Conservation (phyloP, 2,329 filamentous ascomycete genomes). For the Venturia asperata region DNA sequence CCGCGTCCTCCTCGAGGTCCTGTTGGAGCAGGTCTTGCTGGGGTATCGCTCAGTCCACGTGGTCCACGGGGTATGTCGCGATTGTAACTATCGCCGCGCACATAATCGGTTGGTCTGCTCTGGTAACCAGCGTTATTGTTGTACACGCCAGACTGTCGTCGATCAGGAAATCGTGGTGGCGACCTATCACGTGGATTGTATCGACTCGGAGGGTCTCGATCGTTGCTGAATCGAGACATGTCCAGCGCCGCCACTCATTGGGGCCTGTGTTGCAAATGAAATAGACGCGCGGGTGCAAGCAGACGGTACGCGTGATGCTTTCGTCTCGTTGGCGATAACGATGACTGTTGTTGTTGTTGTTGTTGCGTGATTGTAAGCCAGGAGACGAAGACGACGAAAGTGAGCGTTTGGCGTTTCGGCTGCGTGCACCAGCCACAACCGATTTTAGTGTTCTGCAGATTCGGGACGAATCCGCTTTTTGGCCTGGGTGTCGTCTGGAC, state of each 20-base stretch:
- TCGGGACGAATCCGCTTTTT: constrained; percentile 8
- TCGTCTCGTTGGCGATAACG: not conserved
- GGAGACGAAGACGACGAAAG: not conserved
- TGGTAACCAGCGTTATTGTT: not conserved
- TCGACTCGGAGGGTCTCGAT: constrained; percentile 12
- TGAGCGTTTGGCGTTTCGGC: constrained; percentile 2
- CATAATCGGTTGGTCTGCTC: constrained; percentile 1
- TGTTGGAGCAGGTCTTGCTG: constrained; percentile 2
- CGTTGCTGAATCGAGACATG: constrained; percentile 11
- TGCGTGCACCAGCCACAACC: constrained; percentile 1
- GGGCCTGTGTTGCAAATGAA: not conserved
- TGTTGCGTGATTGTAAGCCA: not conserved
- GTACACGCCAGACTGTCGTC: constrained; percentile 5
- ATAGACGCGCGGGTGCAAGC: not conserved
- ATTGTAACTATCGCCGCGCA: constrained; percentile 2
- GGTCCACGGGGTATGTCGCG: constrained; percentile 18
- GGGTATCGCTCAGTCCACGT: constrained; percentile 5
- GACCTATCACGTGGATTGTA: constrained; percentile 14
- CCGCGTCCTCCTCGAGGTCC: constrained; percentile 16
- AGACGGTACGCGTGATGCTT: not conserved
- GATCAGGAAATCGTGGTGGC: constrained; percentile 14
- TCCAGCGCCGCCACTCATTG: constrained; percentile 6
- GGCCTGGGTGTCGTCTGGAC: not conserved
- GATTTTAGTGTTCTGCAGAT: constrained; percentile 11
- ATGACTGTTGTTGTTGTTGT: constrained; percentile 2